A percentile compares a stretch with the other conserved stretches of the same genome.
Conservation (phyloP, 73 alveolate species). For the Tetrahymena thermophila region DNA sequence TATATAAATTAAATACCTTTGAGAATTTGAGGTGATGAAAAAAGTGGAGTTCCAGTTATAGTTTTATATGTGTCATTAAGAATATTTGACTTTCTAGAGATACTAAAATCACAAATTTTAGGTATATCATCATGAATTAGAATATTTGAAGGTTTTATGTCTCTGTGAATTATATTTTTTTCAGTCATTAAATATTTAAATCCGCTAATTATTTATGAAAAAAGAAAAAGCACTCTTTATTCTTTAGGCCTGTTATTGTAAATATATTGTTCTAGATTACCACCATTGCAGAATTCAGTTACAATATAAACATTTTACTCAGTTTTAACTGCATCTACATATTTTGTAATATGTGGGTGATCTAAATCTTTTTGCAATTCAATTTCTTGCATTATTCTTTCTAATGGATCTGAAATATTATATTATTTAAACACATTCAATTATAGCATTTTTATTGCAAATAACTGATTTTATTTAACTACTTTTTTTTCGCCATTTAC, state of each 20-base stretch:
- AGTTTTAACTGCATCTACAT: conserved; percentile 15
- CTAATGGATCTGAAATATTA: not conserved
- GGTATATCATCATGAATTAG: conserved; percentile 23
- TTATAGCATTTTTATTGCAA: not conserved
- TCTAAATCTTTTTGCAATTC: conserved; percentile 7
- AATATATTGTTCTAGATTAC: conserved; percentile 34
- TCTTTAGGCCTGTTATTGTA: conserved; percentile 2
- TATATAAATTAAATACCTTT: conserved; percentile 3
- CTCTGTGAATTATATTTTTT: conserved; percentile 24
- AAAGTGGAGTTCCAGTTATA: conserved; percentile 44
- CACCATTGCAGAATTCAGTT: conserved; percentile 25
- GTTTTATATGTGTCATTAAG: conserved; percentile 1
- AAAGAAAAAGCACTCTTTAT: conserved; percentile 3
- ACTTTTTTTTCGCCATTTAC: not conserved
- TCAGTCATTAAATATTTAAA: conserved; percentile 13
- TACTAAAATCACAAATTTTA: conserved; percentile 30
- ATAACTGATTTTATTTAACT: not conserved
- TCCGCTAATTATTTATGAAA: conserved; percentile 5
- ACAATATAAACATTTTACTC: conserved; percentile 23
- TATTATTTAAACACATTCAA: not conserved
- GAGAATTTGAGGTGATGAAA: conserved; percentile 45
- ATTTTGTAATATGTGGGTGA: conserved; percentile 28
- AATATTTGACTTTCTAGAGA: conserved; percentile 15
- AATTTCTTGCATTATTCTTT: conserved; percentile 22
- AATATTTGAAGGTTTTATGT: conserved; percentile 37